phyloP scores from a whole-genome alignment of 108 stramenopile genomes.

The Stephanodiscus triporus region DNA sequence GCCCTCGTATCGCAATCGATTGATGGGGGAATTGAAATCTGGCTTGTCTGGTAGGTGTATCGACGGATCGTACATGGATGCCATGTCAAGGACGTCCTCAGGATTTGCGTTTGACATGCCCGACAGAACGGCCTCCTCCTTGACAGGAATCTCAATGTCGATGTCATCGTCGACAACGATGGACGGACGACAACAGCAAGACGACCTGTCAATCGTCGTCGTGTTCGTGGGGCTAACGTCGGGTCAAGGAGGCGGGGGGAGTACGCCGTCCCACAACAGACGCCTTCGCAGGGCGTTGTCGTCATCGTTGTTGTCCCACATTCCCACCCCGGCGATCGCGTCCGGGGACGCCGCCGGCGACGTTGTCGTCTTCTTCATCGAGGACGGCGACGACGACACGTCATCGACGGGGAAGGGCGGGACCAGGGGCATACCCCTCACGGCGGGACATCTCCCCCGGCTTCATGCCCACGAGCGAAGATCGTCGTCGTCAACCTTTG shows the following conservation, averaged over 20 bases:
- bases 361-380: constrained; percentile 10
- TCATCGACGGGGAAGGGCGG: background rate
- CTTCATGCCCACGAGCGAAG: constrained; percentile 22
- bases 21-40: constrained; percentile 29
- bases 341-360: constrained; percentile 2
- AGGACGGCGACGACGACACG: constrained; percentile 16
- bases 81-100: constrained; percentile 42
- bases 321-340: background rate
- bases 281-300: constrained; percentile 33
- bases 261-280: constrained; percentile 31
- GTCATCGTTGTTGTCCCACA: constrained; percentile 5
- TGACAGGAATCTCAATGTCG: constrained; percentile 3
- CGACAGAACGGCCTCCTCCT: constrained; percentile 33
- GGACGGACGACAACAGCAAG: no score
- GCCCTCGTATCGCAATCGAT: constrained; percentile 63
- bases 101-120: constrained; percentile 42
- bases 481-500: no score
- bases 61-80: constrained; percentile 50
- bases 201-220: no score
- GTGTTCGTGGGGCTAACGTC: no score
- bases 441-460: constrained; percentile 32
- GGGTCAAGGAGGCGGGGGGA: constrained; percentile 29
- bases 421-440: background rate
- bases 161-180: no score
- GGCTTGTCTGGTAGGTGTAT: constrained; percentile 50